Evolutionary conservation across 768 basidiomycete genomes (phyloP), one percentile per base, ranked within the genome.

Genomic region (Xerocomellus amylosporus): DNA sequence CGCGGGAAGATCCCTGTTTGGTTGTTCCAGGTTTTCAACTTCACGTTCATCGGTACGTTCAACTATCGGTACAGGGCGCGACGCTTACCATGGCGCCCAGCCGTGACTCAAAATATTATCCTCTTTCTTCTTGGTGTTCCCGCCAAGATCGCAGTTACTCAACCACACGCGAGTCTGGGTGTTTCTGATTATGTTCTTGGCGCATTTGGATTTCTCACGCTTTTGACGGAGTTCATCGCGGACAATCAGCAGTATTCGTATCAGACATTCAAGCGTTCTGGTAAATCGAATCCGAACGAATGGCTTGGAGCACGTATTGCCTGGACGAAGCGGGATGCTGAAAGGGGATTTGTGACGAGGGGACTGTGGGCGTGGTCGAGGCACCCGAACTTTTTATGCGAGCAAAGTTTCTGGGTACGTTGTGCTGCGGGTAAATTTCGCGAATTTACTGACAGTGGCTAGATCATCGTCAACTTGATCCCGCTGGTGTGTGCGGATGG

Each of bases 201-300:
- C 8, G 60, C 69, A 0, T 65, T 86, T 5, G 84, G 86, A 3
- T 71, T 96, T 9, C 51, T 78, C 15, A 72, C 82, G 15, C 69
- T 96, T 42, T 77, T 73, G 2, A 58, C 84, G 34, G 95, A 98
- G 66, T 93, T 90, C 73, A 84, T 80, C 1, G 81, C 95, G 5
- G 96, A 98, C 70, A 93, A 95, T 61, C 91, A 94, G 67, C 96
- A 98, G 63, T 94, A 82, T 70, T 83, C 87, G 4, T 96, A 79
- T 71, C 90, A 92, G 58, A 81, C 81, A 0, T 88, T 85, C 72
- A 98, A 98, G 69, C 83, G 68, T 68, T 17, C 73, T 56, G 65
- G 58, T 58, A 75, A 58, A 62, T 62, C 59, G 64, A 66, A 45
- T 54, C 68, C 31, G 64, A 73, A 49, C 33, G 82, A 90, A 10